Conservation (phyloP, 805 yeast genomes). For the Candida rishiriensis region DNA sequence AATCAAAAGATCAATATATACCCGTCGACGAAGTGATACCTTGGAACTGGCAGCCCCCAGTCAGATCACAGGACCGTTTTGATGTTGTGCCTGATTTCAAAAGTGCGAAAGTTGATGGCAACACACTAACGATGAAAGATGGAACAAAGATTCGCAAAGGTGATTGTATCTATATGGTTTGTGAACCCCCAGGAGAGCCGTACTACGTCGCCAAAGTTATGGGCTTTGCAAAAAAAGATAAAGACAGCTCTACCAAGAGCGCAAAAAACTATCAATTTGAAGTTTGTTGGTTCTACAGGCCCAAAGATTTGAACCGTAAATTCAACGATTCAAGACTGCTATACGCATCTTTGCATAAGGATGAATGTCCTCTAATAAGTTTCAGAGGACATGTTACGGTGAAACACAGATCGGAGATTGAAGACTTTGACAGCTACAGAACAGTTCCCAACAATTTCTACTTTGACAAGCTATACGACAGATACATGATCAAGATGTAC, state of each 20-base stretch:
- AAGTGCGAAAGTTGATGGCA: constrained; percentile 37
- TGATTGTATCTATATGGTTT: constrained; percentile 75
- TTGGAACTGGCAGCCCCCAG: constrained; percentile 48
- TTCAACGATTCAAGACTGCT: constrained; percentile 69
- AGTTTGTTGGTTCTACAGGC: constrained; percentile 90
- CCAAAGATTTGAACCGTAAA: constrained; percentile 71
- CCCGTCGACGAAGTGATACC: constrained; percentile 35
- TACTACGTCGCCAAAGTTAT: constrained; percentile 82
- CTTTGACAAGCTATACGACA: constrained; percentile 79
- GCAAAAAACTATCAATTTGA: constrained; percentile 56
- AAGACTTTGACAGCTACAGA: constrained; percentile 51
- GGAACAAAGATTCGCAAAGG: constrained; percentile 39
- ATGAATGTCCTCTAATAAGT: constrained; percentile 69
- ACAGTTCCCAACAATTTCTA: constrained; percentile 68
- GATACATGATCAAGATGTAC: constrained; percentile 79
- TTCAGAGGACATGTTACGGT: constrained; percentile 75
- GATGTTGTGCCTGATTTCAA: constrained; percentile 38
- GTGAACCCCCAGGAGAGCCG: constrained; percentile 94
- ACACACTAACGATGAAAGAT: constrained; percentile 37
- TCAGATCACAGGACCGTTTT: constrained; percentile 34
- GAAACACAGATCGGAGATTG: constrained; percentile 61
- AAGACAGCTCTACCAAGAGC: constrained; percentile 30
- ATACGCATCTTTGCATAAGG: constrained; percentile 83
- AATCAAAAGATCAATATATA: constrained; percentile 13
- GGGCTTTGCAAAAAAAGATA: constrained; percentile 55